Percentiles rank a stretch among this genome's conserved stretches.
phyloP scores from a whole-genome alignment of 2,329 filamentous ascomycete genomes.

The Davidsoniella australis region DNA sequence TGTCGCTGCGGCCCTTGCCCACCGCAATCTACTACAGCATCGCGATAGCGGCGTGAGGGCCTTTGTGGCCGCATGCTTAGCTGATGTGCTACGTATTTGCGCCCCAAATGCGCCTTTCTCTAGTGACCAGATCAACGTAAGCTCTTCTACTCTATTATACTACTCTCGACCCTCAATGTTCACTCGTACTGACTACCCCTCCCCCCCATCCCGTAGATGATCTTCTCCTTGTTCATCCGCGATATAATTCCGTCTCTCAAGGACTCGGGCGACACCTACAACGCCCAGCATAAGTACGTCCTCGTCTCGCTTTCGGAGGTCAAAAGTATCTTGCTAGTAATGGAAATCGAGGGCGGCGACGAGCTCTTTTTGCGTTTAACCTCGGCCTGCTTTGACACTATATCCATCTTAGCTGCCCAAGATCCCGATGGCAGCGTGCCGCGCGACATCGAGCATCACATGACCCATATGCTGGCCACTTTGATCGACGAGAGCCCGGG shows the following conservation, averaged over 20 bases:
- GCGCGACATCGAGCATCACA: conserved; percentile 85
- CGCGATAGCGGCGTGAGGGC: conserved; percentile 89
- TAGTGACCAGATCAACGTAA: conserved; percentile 72
- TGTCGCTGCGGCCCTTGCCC: conserved; percentile 71
- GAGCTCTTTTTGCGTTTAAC: conserved; percentile 68
- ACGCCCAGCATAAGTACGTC: conserved; percentile 83
- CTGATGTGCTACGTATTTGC: conserved; percentile 83
- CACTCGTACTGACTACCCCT: neutral
- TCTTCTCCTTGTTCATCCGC: conserved; percentile 77
- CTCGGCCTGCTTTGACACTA: conserved; percentile 77
- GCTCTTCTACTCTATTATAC: conserved; percentile 13
- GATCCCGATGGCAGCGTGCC: conserved; percentile 65
- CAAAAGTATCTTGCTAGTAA: conserved; percentile 84
- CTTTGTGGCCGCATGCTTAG: conserved; percentile 73
- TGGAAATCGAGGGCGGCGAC: conserved; percentile 71
- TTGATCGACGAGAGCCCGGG: conserved; percentile 72
- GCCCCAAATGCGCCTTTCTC: conserved; percentile 93
- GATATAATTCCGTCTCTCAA: conserved; percentile 71
- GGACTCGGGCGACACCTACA: conserved; percentile 77
- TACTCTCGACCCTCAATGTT: neutral
- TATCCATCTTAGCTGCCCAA: conserved; percentile 60
- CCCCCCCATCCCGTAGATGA: conserved; percentile 41
- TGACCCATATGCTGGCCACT: conserved; percentile 69
- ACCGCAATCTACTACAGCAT: conserved; percentile 67
- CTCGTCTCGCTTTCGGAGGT: conserved; percentile 77